A percentile compares a stretch with the other conserved stretches of the same genome.
These are phyloP conservation scores for Quercus berberidifolia DNA, from an alignment of 306 rosid species.

Conservation along the genomic window DNA sequence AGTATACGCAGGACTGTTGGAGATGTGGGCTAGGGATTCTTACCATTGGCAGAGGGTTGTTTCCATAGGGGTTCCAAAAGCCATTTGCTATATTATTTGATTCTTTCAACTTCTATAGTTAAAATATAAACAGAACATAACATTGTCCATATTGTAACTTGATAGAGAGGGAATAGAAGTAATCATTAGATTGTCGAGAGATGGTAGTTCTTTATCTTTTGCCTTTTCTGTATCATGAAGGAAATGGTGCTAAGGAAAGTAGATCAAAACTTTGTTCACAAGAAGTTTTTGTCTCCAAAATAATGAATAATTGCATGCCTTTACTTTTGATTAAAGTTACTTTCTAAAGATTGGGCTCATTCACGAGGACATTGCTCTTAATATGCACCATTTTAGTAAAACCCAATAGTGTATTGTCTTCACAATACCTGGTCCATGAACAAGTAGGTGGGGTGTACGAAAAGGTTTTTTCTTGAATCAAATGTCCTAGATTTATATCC, in stretches of 20 bases:
- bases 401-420: no score
- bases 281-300: not conserved
- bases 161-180: conserved; percentile 28
- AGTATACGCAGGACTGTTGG: conserved; percentile 7
- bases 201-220: conserved; percentile 4
- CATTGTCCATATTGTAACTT: conserved; percentile 54
- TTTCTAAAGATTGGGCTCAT: not conserved
- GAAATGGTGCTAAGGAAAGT: conserved; percentile 15
- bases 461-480: no score
- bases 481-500: no score
- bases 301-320: not conserved
- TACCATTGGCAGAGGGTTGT: conserved; percentile 6
- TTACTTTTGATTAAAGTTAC: not conserved
- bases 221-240: conserved; percentile 22
- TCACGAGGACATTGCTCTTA: not conserved
- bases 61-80: conserved; percentile 23
- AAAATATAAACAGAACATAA: conserved; percentile 8
- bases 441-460: no score
- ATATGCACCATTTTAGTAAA: no score
- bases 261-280: conserved; percentile 16
- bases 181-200: conserved; percentile 7
- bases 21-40: conserved; percentile 19
- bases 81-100: conserved; percentile 24
- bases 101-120: conserved; percentile 3
- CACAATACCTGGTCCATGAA: no score